Percentiles rank a stretch among this genome's conserved stretches.
Evolutionary conservation across 495 filamentous ascomycete species (phyloP).

Genomic region (Penicillium paradoxum): DNA sequence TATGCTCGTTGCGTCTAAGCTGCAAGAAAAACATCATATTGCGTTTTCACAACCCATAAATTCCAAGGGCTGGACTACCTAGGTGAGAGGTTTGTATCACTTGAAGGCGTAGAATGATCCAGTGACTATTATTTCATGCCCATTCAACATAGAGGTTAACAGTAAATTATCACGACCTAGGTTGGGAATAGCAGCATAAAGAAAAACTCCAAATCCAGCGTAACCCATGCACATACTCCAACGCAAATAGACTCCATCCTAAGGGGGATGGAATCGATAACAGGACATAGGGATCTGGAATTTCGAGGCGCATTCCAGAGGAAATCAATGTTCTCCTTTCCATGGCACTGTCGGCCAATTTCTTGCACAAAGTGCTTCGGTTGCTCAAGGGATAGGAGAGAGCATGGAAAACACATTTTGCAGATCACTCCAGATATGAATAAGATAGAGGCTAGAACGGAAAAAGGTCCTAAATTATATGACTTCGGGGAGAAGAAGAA

Average conservation of each 20-base stretch:
- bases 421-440: neutral
- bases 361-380: constrained; percentile 20
- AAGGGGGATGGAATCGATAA: constrained; percentile 8
- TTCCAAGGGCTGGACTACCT: too few species aligned
- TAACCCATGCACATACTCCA: constrained; percentile 10
- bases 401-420: constrained; percentile 1
- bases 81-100: too few species aligned
- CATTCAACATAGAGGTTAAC: constrained; percentile 2
- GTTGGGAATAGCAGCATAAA: constrained; percentile 12
- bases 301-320: neutral
- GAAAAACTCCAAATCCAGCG: constrained; percentile 8
- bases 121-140: neutral
- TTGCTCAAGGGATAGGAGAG: constrained; percentile 8
- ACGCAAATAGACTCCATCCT: constrained; percentile 11
- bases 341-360: constrained; percentile 7
- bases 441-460: constrained; percentile 8
- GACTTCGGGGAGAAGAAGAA: neutral
- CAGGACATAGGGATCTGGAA: constrained; percentile 7
- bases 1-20: too few species aligned
- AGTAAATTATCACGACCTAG: constrained; percentile 27
- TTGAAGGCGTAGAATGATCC: neutral
- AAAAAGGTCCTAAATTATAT: neutral
- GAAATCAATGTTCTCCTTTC: neutral
- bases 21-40: too few species aligned
- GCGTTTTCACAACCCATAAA: too few species aligned